Evolutionary conservation across 257 asterid genomes (phyloP).

Genomic region (Pogostemon cablin): DNA sequence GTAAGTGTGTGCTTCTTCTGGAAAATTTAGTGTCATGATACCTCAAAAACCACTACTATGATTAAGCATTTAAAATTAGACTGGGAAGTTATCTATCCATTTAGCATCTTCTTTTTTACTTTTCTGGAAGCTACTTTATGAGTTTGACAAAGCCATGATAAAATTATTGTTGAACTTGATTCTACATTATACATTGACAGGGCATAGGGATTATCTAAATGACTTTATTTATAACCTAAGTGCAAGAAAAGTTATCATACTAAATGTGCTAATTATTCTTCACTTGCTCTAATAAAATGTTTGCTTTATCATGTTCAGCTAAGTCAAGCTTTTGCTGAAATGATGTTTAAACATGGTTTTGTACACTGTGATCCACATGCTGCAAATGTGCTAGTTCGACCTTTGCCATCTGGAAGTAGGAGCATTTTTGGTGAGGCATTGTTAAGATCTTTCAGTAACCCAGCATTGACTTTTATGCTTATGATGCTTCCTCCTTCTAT

Average conservation of each 20-base stretch:
- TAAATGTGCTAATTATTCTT: slow-evolving; percentile 28
- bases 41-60: slow-evolving; percentile 8
- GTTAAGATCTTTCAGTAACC: slow-evolving; percentile 18
- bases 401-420: slow-evolving; percentile 66
- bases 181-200: slow-evolving; percentile 7
- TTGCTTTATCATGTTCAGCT: slow-evolving; percentile 55
- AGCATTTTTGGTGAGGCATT: slow-evolving; percentile 73
- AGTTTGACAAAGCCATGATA: neutral
- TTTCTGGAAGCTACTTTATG: neutral
- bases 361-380: slow-evolving; percentile 99
- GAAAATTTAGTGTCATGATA: slow-evolving; percentile 4
- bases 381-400: slow-evolving; percentile 91
- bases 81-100: slow-evolving; percentile 8
- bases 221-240: slow-evolving; percentile 6
- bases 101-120: neutral
- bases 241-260: slow-evolving; percentile 25
- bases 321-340: slow-evolving; percentile 88
- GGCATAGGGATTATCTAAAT: slow-evolving; percentile 10
- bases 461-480: neutral
- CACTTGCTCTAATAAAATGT: slow-evolving; percentile 23
- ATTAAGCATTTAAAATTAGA: slow-evolving; percentile 1
- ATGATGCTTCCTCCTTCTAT: slow-evolving; percentile 1
- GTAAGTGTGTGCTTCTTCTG: slow-evolving; percentile 45
- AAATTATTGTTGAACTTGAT: slow-evolving; percentile 13
- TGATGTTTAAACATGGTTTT: slow-evolving; percentile 99